Conservation (phyloP, 768 basidiomycete genomes). For the Cyclocybe aegerita region DNA sequence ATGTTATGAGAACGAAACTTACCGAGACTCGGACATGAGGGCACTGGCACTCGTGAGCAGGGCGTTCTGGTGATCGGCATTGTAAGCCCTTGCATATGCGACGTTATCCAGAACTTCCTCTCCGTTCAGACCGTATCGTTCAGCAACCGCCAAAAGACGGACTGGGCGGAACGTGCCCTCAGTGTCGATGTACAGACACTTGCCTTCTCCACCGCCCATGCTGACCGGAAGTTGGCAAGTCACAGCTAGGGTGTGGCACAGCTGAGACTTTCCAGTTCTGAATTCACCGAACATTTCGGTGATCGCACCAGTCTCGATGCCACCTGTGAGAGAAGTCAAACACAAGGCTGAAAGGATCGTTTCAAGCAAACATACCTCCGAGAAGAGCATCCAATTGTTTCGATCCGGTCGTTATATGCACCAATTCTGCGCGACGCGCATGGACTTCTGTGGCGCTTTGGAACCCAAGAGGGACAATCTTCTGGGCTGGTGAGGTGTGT, state of each 20-base stretch:
- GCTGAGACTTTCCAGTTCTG: conserved; percentile 95
- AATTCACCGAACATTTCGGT: conserved; percentile 99
- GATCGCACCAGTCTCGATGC: conserved; percentile 97
- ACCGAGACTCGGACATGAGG: conserved; percentile 99
- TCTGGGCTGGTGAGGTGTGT: conserved; percentile 61
- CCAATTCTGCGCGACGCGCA: conserved; percentile 89
- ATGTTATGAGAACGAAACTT: conserved; percentile 10
- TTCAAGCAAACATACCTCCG: conserved; percentile 59
- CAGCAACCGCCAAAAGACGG: conserved; percentile 90
- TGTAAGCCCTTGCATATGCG: conserved; percentile 97
- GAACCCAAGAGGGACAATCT: conserved; percentile 96
- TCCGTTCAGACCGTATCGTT: conserved; percentile 94
- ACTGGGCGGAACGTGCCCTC: conserved; percentile 99
- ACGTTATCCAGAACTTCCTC: conserved; percentile 99
- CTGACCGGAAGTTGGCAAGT: conserved; percentile 96
- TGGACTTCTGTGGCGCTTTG: conserved; percentile 98
- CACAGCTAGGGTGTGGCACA: conserved; percentile 97
- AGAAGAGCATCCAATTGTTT: conserved; percentile 94
- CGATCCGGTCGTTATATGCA: conserved; percentile 95
- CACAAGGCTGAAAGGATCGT: conserved; percentile 8
- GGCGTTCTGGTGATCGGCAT: conserved; percentile 94
- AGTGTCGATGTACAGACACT: conserved; percentile 98
- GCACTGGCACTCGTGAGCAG: conserved; percentile 91
- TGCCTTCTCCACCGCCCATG: conserved; percentile 99
- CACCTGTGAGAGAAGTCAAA: conserved; percentile 48